These are phyloP conservation scores for Excoecaria cochinchinensis DNA, from an alignment of 345 rosid genomes.

Conservation along the genomic window DNA sequence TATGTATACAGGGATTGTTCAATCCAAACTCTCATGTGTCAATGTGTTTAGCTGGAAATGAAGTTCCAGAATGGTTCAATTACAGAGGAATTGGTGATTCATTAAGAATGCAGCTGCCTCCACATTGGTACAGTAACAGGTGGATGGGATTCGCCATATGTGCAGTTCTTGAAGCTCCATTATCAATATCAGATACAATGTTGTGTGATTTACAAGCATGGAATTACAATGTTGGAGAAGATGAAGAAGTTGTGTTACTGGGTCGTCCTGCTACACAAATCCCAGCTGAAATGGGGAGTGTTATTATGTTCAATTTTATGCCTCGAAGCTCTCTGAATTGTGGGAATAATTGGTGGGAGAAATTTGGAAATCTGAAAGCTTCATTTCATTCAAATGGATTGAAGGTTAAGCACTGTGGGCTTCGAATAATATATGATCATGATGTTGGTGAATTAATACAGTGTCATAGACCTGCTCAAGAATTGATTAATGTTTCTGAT, in stretches of 20 bases:
- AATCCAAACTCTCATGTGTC: slow-evolving; percentile 11
- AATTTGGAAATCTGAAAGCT: neutral
- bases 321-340: neutral
- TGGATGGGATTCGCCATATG: slow-evolving; percentile 19
- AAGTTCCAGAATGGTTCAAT: slow-evolving; percentile 15
- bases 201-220: slow-evolving; percentile 10
- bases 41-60: slow-evolving; percentile 7
- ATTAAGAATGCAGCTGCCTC: slow-evolving; percentile 5
- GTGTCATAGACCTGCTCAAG: neutral
- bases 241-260: neutral
- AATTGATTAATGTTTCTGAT: neutral
- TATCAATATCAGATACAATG: neutral
- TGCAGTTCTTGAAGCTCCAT: neutral
- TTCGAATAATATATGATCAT: slow-evolving; percentile 8
- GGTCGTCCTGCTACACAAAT: neutral
- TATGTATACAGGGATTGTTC: neutral
- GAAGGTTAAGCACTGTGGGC: slow-evolving; percentile 6
- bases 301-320: slow-evolving; percentile 4
- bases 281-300: neutral
- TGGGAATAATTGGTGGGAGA: slow-evolving; percentile 4
- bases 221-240: neutral
- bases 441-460: slow-evolving; percentile 2
- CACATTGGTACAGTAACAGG: neutral
- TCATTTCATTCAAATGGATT: neutral
- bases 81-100: neutral